phyloP scores from a whole-genome alignment of 2,329 filamentous ascomycete species.

The Apiospora saccharicola region DNA sequence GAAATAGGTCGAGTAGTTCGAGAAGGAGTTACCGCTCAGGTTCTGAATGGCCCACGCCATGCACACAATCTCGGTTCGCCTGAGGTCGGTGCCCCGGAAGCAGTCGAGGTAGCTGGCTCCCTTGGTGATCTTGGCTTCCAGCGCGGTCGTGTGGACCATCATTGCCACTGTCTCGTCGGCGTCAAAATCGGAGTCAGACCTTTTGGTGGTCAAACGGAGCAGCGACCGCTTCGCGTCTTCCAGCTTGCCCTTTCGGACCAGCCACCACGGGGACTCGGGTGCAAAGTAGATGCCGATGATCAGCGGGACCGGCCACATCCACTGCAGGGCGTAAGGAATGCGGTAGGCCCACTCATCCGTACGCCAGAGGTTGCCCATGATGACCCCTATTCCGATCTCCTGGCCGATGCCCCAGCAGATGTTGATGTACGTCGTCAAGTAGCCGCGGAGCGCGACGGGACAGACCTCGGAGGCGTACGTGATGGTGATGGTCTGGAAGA shows the following conservation, averaged over 20 bases:
- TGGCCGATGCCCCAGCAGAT: conserved; percentile 82
- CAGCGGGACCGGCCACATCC: conserved; percentile 78
- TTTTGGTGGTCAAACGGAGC: conserved; percentile 68
- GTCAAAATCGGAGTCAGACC: conserved; percentile 74
- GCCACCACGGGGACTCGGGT: conserved; percentile 78
- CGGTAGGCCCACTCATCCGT: conserved; percentile 72
- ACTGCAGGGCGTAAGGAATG: conserved; percentile 75
- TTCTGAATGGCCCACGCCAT: conserved; percentile 71
- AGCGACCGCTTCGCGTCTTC: conserved; percentile 73
- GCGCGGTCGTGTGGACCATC: conserved; percentile 88
- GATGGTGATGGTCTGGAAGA: conserved; percentile 65
- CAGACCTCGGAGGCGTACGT: conserved; percentile 78
- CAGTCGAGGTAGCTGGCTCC: conserved; percentile 83
- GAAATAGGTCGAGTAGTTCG: conserved; percentile 72
- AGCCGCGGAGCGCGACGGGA: conserved; percentile 73
- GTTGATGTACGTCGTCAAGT: conserved; percentile 76
- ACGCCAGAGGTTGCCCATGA: conserved; percentile 70
- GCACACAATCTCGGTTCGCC: conserved; percentile 78
- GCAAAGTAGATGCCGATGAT: conserved; percentile 72
- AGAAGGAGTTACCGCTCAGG: conserved; percentile 69
- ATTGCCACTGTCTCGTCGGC: conserved; percentile 86
- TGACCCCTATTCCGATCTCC: conserved; percentile 76
- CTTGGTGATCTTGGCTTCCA: conserved; percentile 77
- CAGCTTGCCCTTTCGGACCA: conserved; percentile 71
- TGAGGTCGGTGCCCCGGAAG: conserved; percentile 79